Base-by-base conservation (phyloP, 257 asterid genomes). In the Osmanthus fragrans region DNA sequence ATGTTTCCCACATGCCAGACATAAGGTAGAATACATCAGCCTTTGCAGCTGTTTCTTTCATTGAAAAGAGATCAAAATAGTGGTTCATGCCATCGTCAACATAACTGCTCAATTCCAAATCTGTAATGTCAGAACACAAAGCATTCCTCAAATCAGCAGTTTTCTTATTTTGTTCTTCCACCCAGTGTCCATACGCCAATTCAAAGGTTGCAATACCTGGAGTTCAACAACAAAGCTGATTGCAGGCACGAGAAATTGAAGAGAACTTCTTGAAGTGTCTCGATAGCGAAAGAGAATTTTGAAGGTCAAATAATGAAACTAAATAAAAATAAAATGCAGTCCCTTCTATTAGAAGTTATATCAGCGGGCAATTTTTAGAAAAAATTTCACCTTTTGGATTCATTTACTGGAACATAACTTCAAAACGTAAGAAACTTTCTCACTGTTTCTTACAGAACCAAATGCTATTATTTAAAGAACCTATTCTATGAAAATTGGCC, bases 1-100 rank as follows among this genome's bases (percentile, higher is more conserved):
- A 76, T 18, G 99, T 91, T 51, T 85, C 91, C 99, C 98, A 93
- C 87, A 86, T 84, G 49, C 99, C 99, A 3, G 93, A 88, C 87
- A 95, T 88, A 30, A 93, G 82, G 75, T 90, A 93, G 83, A 92
- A 91, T 29, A 90, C 98, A 66, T 95, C 98, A 30, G 86, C 83
- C 74, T 83, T 91, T 37, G 98, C 97, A 33, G 96, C 98, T 7
- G 85, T 79, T 70, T 93, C 92, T 89, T 95, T 95, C 93, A 91
- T 85, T 13, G 82, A 76, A 81, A 93, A 95, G 86, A 95, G 97
- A 60, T 86, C 83, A 25, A 81, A 81, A 79, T 93, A 95, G 84
- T 93, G 98, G 54, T 80, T 80, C 87, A 90, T 80, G 81, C 90
- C 94, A 34, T 78, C 71, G 3, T 91, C 90, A 4, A 95, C 96